Evolutionary conservation across 208 protist species (phyloP), one percentile per base, ranked within the genome.

Genomic region (Wallacemonas collosoma): DNA sequence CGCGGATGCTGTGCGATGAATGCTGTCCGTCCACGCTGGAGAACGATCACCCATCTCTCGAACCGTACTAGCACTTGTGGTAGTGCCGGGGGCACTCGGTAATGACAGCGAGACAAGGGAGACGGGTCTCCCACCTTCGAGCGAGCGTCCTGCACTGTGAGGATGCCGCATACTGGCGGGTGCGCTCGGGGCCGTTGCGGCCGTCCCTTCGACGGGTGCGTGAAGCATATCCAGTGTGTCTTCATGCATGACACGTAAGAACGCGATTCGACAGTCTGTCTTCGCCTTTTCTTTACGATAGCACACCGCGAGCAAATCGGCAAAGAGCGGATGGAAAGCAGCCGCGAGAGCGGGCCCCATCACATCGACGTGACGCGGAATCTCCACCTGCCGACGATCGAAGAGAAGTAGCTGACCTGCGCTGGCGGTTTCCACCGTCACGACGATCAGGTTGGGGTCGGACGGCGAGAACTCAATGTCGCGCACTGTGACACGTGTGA

Each of bases 401-500:
- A 90, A 96, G 14, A 96, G 71, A 7, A 93, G 69, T 15, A 96
- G 70, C 65, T 88, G 81, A 0, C 91, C 91, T 6, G 72, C 75
- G 39, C 73, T 87, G 7, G 77, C 81, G 39, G 62, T 56, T 40
- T 96, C 87, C 14, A 83, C 81, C 39, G 85, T 77, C 15, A 94
- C 88, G 51, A 93, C 62, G 67, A 96, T 90, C 4, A 93, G 68
- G 63, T 93, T 76, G 17, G 85, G 84, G 71, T 94, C 75, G 1
- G 86, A 87, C 11, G 89, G 89, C 9, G 89, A 90, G 82, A 96
- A 96, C 68, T 68, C 79, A 40, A 96, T 70, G 38, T 91, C 85
- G 5, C 82, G 88, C 17, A 85, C 88, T n/a, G 75, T 76, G 15
- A 80, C 80, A 3, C 80, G 80, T 15, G 82, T 84, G 57, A 81